A percentile compares a stretch with the other conserved stretches of the same genome.
Evolutionary conservation across 2,329 filamentous ascomycete species (phyloP).

Genomic region (Lachnum nothofagi): DNA sequence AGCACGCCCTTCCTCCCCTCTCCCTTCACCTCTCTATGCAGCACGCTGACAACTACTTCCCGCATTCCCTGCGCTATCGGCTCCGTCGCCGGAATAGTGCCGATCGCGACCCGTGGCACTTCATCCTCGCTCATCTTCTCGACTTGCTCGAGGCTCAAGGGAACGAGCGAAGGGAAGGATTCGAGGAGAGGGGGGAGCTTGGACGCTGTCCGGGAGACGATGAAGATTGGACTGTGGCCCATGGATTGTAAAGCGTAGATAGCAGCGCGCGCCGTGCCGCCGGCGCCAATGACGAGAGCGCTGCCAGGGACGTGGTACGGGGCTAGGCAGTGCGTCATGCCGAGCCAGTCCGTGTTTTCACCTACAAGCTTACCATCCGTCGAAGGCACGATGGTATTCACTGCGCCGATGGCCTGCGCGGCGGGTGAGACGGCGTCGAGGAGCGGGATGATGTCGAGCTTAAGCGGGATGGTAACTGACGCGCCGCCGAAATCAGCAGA

Average conservation of each 20-base stretch:
- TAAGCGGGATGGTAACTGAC: conserved; percentile 92
- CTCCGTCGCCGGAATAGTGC: conserved; percentile 83
- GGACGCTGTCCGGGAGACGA: conserved; percentile 69
- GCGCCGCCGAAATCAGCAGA: conserved; percentile 79
- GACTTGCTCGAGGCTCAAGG: conserved; percentile 52
- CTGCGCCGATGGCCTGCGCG: conserved; percentile 78
- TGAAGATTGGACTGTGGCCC: conserved; percentile 78
- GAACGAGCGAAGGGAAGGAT: conserved; percentile 65
- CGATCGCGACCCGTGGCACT: conserved; percentile 68
- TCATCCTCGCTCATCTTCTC: conserved; percentile 44
- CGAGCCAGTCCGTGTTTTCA: conserved; percentile 93
- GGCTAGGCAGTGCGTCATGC: conserved; percentile 73
- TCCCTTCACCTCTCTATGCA: conserved; percentile 40
- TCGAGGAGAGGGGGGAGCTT: conserved; percentile 64
- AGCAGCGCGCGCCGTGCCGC: conserved; percentile 86
- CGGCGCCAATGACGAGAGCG: conserved; percentile 82
- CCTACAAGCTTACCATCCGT: conserved; percentile 58
- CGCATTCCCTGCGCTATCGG: conserved; percentile 70
- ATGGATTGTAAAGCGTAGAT: conserved; percentile 82
- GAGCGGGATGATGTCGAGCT: conserved; percentile 77
- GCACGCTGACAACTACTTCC: conserved; percentile 53
- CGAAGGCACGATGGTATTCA: conserved; percentile 83
- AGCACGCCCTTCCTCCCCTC: conserved; percentile 50
- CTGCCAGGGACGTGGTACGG: conserved; percentile 38
- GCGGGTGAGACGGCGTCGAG: conserved; percentile 77